Conservation (phyloP, 1,284 basidiomycete genomes). For the Pascua sp. region DNA sequence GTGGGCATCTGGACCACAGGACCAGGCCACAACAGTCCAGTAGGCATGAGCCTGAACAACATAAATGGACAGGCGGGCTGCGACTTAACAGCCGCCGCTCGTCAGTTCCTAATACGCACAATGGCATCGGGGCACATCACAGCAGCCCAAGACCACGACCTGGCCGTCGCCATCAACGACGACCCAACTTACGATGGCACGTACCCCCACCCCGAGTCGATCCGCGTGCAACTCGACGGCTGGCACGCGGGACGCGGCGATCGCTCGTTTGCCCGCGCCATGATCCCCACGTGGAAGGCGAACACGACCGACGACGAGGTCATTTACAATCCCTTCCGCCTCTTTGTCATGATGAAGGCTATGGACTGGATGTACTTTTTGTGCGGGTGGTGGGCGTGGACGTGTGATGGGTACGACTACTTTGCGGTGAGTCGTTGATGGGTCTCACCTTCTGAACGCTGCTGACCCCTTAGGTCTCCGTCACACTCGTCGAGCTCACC, state of each 20-base stretch:
- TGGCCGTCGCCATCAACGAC: too few relatives aligned
- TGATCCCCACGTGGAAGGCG: conserved; percentile 28
- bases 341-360: conserved; percentile 48
- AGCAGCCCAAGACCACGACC: too few relatives aligned
- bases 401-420: conserved; percentile 29
- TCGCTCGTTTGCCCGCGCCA: conserved; percentile 26
- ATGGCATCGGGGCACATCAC: too few relatives aligned
- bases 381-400: conserved; percentile 63
- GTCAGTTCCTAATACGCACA: too few relatives aligned
- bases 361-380: conserved; percentile 56
- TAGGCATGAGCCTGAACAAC: too few relatives aligned
- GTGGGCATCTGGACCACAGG: too few relatives aligned
- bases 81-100: too few relatives aligned
- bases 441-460: not conserved
- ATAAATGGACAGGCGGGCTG: too few relatives aligned
- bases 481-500: conserved; percentile 10
- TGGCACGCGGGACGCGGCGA: conserved; percentile 38
- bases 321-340: conserved; percentile 45
- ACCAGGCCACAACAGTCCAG: too few relatives aligned
- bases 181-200: too few relatives aligned
- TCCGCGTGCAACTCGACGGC: conserved; percentile 29
- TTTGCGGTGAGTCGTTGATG: not conserved
- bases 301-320: conserved; percentile 4
- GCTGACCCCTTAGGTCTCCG: conserved; percentile 4
- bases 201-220: conserved; percentile 10